Evolutionary conservation across 441 rosid genomes (phyloP).

Genomic region (Euphorbia schlechtendalii): DNA sequence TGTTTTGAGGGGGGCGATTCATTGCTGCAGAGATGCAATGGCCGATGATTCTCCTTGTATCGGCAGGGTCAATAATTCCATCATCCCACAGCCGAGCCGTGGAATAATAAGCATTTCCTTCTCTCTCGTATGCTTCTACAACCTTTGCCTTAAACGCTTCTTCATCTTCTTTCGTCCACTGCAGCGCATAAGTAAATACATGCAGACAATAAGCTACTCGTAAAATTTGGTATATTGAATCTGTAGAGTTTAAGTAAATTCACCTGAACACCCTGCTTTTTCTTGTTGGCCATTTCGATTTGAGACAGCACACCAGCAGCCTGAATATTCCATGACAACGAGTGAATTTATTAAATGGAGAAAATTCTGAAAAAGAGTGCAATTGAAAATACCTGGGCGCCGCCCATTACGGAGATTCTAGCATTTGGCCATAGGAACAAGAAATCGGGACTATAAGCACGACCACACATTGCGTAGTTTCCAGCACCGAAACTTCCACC

Average conservation of each 20-base stretch:
- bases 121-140: constrained; percentile 70
- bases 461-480: constrained; percentile 98
- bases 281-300: constrained; percentile 81
- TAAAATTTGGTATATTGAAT: neutral
- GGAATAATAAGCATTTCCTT: constrained; percentile 76
- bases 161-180: constrained; percentile 84
- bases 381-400: constrained; percentile 63
- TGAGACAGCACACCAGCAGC: constrained; percentile 94
- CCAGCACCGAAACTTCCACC: constrained; percentile 99
- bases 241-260: constrained; percentile 10
- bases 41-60: constrained; percentile 64
- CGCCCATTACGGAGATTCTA: constrained; percentile 92
- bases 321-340: constrained; percentile 26
- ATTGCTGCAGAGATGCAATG: constrained; percentile 66
- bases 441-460: constrained; percentile 86
- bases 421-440: constrained; percentile 98
- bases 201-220: neutral
- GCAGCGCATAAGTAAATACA: constrained; percentile 13
- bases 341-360: too few species aligned
- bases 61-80: constrained; percentile 88
- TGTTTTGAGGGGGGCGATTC: constrained; percentile 56
- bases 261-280: constrained; percentile 74
- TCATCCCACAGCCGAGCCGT: constrained; percentile 97
- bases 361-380: neutral
- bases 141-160: constrained; percentile 67